phyloP scores from a whole-genome alignment of 2,329 filamentous ascomycete genomes.

The Colletotrichum noveboracense region DNA sequence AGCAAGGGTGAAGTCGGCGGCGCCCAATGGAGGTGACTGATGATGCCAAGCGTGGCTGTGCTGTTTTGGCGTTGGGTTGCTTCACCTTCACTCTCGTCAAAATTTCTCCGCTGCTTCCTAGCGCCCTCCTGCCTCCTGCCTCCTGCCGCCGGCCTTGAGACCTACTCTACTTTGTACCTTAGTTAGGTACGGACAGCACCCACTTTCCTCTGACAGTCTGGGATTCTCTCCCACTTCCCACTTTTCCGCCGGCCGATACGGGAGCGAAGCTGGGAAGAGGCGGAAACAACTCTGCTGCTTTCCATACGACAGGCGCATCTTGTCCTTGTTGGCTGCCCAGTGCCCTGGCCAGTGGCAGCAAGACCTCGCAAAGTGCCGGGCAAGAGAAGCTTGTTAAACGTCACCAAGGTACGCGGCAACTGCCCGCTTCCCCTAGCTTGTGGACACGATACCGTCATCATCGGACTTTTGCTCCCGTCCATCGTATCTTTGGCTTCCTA shows the following conservation, averaged over 20 bases:
- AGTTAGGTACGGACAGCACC: neutral
- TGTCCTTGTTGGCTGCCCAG: neutral
- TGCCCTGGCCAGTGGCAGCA: neutral
- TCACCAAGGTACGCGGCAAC: neutral
- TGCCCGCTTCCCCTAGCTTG: neutral
- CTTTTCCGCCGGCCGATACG: neutral
- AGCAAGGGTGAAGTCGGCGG: neutral
- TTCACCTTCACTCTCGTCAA: neutral
- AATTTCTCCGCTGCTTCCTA: slow-evolving; percentile 19
- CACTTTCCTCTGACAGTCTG: neutral
- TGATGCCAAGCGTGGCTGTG: slow-evolving; percentile 21
- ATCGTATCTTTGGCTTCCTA: neutral
- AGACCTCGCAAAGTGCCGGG: neutral
- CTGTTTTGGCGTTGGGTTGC: slow-evolving; percentile 12
- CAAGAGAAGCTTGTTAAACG: neutral
- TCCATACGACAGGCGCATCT: neutral
- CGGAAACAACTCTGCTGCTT: neutral
- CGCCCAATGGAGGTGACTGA: neutral
- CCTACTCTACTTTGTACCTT: neutral
- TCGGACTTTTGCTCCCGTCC: neutral
- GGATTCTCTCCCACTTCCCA: neutral
- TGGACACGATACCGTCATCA: neutral
- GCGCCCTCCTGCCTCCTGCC: neutral
- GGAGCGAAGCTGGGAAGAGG: neutral
- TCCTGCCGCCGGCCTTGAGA: neutral